Conservation (phyloP, 2,329 filamentous ascomycete species). For the Colletotrichum tropicicola region DNA sequence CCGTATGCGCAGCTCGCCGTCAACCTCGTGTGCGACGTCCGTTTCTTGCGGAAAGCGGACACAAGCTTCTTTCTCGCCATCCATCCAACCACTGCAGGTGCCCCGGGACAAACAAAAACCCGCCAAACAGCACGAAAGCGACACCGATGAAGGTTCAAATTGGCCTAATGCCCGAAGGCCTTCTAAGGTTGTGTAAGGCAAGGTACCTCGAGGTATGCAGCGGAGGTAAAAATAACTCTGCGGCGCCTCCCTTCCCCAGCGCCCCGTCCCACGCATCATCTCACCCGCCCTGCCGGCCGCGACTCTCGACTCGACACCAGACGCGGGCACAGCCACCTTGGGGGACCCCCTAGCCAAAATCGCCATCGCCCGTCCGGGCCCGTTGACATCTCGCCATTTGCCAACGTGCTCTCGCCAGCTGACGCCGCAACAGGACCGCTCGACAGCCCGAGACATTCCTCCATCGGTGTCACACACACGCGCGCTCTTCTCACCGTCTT, state of each 20-base stretch:
- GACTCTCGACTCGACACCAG: no score
- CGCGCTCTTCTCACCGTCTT: neutral
- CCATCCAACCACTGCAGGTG: neutral
- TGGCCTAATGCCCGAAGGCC: no score
- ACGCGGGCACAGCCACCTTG: conserved; percentile 14
- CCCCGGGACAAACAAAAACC: neutral
- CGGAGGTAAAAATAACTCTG: conserved; percentile 20
- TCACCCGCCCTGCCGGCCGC: neutral
- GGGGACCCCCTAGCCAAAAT: no score
- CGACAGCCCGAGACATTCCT: conserved; percentile 1
- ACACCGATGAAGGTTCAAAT: no score
- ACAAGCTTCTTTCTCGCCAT: neutral
- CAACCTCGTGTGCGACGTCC: neutral
- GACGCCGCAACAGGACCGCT: neutral
- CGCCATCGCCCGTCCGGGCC: conserved; percentile 7
- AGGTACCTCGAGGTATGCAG: no score
- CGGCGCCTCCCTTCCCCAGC: conserved; percentile 24
- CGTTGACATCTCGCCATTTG: conserved; percentile 22
- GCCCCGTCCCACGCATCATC: conserved; percentile 14
- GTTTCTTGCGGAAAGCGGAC: conserved; percentile 1
- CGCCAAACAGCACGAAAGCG: no score
- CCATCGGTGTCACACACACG: neutral
- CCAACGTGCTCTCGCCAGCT: conserved; percentile 22
- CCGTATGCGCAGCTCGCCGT: neutral
- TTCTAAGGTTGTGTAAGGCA: no score